Conservation (phyloP, 2,329 filamentous ascomycete species). For the Ophiocordyceps polyrhachis-furcata region DNA sequence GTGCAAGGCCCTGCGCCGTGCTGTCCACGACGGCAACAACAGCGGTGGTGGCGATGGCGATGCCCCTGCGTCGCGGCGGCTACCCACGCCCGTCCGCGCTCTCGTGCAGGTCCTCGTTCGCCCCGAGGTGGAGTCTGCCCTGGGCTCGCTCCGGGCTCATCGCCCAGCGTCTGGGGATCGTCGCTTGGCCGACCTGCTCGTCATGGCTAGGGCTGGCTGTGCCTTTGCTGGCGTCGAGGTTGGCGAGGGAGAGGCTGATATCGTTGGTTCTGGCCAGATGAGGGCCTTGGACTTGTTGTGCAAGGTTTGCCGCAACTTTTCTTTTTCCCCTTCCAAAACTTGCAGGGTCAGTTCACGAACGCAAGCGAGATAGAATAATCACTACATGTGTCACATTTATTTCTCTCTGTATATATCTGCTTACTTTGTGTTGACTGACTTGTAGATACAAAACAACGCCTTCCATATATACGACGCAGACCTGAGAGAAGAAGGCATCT, state of each 20-base stretch:
- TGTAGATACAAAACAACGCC: conserved; percentile 40
- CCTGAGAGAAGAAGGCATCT: conserved; percentile 32
- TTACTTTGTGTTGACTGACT: too few relatives aligned
- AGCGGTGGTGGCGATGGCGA: conserved; percentile 5
- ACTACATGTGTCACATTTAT: too few relatives aligned
- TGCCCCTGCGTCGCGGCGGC: conserved; percentile 3
- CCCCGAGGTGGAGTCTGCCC: conserved; percentile 12
- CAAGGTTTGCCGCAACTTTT: conserved; percentile 21
- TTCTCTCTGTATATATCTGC: too few relatives aligned
- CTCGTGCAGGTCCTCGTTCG: conserved; percentile 31
- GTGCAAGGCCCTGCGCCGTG: conserved; percentile 24
- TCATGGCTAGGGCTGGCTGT: conserved; percentile 23
- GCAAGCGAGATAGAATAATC: too few relatives aligned
- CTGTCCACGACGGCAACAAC: conserved; percentile 1
- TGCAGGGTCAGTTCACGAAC: too few relatives aligned
- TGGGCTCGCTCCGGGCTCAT: conserved; percentile 28
- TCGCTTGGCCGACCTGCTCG: conserved; percentile 28
- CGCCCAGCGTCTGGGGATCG: conserved; percentile 16
- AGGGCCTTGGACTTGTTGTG: conserved; percentile 30
- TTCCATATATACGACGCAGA: conserved; percentile 38
- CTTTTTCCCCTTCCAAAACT: too few relatives aligned
- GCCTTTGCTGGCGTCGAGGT: conserved; percentile 22
- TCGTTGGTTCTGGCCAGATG: conserved; percentile 8
- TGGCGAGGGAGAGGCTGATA: not conserved
- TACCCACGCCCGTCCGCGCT: conserved; percentile 37